Conservation (phyloP, 2,329 filamentous ascomycete genomes). For the Xylaria sp. region DNA sequence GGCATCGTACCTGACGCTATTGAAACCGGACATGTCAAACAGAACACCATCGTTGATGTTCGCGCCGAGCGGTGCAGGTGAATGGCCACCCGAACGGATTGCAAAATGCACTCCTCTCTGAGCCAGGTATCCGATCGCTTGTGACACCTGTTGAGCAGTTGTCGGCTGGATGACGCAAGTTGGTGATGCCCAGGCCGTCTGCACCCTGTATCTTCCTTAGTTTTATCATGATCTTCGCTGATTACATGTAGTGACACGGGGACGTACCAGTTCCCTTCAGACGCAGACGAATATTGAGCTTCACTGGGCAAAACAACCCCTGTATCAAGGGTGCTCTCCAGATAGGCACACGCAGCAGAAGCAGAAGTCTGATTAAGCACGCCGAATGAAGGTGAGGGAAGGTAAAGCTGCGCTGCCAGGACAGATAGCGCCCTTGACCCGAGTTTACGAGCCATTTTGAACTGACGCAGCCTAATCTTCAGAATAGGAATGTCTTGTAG, state of each 20-base stretch:
- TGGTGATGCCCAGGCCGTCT: conserved; percentile 44
- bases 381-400: conserved; percentile 17
- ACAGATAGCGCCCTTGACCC: conserved; percentile 11
- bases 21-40: conserved; percentile 41
- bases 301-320: conserved; percentile 32
- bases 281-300: conserved; percentile 21
- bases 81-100: conserved; percentile 45
- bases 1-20: conserved; percentile 41
- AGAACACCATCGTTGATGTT: conserved; percentile 45
- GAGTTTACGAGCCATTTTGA: conserved; percentile 28
- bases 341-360: conserved; percentile 32
- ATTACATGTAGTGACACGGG: conserved; percentile 2
- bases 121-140: conserved; percentile 36
- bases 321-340: conserved; percentile 23
- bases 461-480: neutral
- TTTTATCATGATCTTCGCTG: conserved; percentile 3
- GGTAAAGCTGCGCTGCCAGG: conserved; percentile 25
- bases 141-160: conserved; percentile 37
- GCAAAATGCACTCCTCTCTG: conserved; percentile 39
- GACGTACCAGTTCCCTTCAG: conserved; percentile 31
- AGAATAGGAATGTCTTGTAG: neutral
- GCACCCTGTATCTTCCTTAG: conserved; percentile 37
- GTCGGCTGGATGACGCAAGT: conserved; percentile 42
- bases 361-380: conserved; percentile 16
- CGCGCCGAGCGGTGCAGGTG: conserved; percentile 38